These are phyloP conservation scores for Septoria linicola DNA, from an alignment of 2,329 filamentous ascomycete species.

Conservation along the genomic window DNA sequence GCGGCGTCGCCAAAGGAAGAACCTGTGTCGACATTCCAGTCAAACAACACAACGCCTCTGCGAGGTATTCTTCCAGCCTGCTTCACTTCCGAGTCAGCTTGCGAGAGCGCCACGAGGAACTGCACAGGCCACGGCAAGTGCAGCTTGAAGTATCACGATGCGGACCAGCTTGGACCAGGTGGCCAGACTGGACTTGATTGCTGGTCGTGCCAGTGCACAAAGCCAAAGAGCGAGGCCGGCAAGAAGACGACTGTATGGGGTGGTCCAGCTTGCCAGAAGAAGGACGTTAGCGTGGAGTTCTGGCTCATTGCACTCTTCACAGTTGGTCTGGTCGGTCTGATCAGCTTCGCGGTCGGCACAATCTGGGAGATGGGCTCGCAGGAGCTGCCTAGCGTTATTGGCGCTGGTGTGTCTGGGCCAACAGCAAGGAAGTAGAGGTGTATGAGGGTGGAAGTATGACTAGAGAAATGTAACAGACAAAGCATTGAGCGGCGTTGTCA, in stretches of 20 bases:
- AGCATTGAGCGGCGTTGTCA: conserved; percentile 3
- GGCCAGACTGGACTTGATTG: conserved; percentile 54
- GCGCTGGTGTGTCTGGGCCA: conserved; percentile 81
- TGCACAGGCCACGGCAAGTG: conserved; percentile 84
- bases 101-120: conserved; percentile 67
- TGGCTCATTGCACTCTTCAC: conserved; percentile 79
- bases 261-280: conserved; percentile 84
- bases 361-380: conserved; percentile 81
- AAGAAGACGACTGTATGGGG: conserved; percentile 73
- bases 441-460: background rate
- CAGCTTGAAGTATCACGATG: conserved; percentile 61
- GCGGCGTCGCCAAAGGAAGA: conserved; percentile 33
- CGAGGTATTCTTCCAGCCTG: conserved; percentile 66
- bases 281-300: conserved; percentile 84
- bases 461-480: conserved; percentile 9
- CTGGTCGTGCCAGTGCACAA: conserved; percentile 75
- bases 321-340: conserved; percentile 65
- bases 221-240: conserved; percentile 54
- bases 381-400: conserved; percentile 88
- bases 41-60: conserved; percentile 42
- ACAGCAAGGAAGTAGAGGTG: conserved; percentile 51
- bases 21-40: conserved; percentile 38
- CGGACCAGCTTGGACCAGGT: conserved; percentile 37
- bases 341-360: conserved; percentile 72
- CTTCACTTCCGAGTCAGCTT: conserved; percentile 68